phyloP scores from a whole-genome alignment of 768 basidiomycete species.

The Agrocybe praecox region DNA sequence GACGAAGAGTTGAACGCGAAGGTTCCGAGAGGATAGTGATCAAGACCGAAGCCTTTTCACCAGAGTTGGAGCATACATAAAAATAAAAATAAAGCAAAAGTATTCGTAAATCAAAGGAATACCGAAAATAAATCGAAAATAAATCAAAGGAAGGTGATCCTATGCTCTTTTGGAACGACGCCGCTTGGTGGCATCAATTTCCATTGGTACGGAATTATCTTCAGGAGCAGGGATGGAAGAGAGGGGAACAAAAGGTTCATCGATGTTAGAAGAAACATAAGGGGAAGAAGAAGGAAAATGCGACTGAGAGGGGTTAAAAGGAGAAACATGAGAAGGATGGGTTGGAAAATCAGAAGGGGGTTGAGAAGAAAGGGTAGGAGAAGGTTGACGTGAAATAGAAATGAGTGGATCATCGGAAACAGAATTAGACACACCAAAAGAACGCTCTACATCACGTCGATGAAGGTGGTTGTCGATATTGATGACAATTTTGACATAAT shows the following conservation, averaged over 20 bases:
- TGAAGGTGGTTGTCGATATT: conserved; percentile 28
- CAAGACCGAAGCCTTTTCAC: background rate
- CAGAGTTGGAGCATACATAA: background rate
- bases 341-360: background rate
- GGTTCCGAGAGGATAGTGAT: background rate
- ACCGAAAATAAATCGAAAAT: background rate
- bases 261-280: background rate
- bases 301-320: background rate
- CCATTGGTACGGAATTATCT: background rate
- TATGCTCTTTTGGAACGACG: too few species aligned
- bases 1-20: background rate
- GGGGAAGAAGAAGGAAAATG: background rate
- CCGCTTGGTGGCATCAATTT: background rate
- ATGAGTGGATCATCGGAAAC: background rate
- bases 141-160: too few species aligned
- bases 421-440: background rate
- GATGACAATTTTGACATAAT: conserved; percentile 20
- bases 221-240: background rate
- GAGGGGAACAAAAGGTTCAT: background rate
- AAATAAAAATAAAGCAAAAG: background rate
- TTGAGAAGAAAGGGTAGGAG: background rate
- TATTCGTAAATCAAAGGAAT: background rate
- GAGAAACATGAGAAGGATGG: background rate
- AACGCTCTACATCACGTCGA: conserved; percentile 16
- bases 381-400: background rate